phyloP scores from a whole-genome alignment of 495 filamentous ascomycete species.

The Hypoxylon cercidicola region DNA sequence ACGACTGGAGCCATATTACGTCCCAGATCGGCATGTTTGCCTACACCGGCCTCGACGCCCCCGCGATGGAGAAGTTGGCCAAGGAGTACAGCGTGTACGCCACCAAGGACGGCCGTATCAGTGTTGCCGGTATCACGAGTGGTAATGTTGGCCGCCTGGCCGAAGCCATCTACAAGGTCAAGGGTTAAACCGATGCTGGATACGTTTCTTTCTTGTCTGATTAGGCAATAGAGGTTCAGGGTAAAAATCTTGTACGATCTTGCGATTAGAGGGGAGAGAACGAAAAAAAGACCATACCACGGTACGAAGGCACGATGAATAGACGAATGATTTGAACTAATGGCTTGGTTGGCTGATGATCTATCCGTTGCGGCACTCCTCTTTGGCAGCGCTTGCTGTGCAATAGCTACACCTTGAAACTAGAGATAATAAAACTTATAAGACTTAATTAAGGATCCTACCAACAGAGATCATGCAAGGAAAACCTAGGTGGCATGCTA shows the following conservation, averaged over 20 bases:
- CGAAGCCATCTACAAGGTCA: constrained; percentile 95
- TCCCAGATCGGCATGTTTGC: constrained; percentile 99
- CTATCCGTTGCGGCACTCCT: too few relatives aligned
- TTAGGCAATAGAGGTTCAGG: background rate
- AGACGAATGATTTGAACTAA: constrained; percentile 23
- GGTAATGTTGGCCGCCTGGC: constrained; percentile 94
- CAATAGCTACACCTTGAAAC: too few relatives aligned
- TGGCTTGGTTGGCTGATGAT: constrained; percentile 5
- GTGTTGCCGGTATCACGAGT: constrained; percentile 93
- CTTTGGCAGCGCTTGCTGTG: too few relatives aligned
- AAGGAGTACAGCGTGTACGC: constrained; percentile 99
- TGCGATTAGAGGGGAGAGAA: constrained; percentile 5
- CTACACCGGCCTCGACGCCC: constrained; percentile 91
- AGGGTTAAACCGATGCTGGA: constrained; percentile 53
- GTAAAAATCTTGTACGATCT: constrained; percentile 9
- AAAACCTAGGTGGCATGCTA: too few relatives aligned
- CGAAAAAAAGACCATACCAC: constrained; percentile 14
- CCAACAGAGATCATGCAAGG: too few relatives aligned
- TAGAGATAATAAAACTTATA: too few relatives aligned
- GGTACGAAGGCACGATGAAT: constrained; percentile 32
- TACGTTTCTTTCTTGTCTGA: too few relatives aligned
- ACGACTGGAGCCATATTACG: constrained; percentile 99
- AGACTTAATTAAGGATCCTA: too few relatives aligned
- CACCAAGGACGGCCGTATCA: constrained; percentile 97
- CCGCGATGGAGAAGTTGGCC: constrained; percentile 91